phyloP scores from a whole-genome alignment of 23 red algal species.

The Gracilaria vermiculophylla region DNA sequence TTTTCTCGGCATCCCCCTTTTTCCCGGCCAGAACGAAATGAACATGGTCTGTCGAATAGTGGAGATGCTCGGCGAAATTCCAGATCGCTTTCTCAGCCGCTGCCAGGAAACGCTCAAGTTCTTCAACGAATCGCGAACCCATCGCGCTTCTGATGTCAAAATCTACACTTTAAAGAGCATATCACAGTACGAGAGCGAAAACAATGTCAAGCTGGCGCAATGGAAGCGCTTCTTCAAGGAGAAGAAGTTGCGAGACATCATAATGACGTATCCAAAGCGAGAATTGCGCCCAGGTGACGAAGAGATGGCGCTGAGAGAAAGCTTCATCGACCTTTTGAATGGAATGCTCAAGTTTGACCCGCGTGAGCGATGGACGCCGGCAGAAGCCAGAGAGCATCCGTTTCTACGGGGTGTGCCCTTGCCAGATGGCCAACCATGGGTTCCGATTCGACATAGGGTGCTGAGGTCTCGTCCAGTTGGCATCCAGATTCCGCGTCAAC shows the following conservation, averaged over 20 bases:
- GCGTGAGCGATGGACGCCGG: constrained; percentile 80
- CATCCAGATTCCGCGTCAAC: constrained; percentile 4
- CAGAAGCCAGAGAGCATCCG: constrained; percentile 83
- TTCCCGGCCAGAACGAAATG: constrained; percentile 88
- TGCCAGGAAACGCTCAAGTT: constrained; percentile 61
- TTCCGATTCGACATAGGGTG: constrained; percentile 3
- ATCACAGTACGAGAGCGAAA: constrained; percentile 52
- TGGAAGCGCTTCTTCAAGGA: constrained; percentile 93
- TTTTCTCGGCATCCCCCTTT: constrained; percentile 94
- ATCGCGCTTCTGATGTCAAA: neutral
- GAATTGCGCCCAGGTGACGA: neutral
- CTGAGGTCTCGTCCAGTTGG: constrained; percentile 41
- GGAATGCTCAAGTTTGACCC: constrained; percentile 88
- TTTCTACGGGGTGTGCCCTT: constrained; percentile 70
- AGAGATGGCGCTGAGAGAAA: constrained; percentile 61
- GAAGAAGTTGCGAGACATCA: constrained; percentile 68
- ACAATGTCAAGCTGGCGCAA: constrained; percentile 5
- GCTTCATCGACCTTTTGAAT: constrained; percentile 74
- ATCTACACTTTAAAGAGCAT: constrained; percentile 39
- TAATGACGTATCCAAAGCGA: constrained; percentile 55
- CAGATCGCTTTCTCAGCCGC: constrained; percentile 53
- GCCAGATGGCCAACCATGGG: constrained; percentile 66
- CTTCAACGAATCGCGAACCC: constrained; percentile 36
- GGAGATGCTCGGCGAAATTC: constrained; percentile 90
- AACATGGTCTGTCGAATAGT: constrained; percentile 96